Percentiles rank a stretch among this genome's conserved stretches.
phyloP scores from a whole-genome alignment of 2,329 filamentous ascomycete genomes.

The Pseudogymnoascus verrucosus region DNA sequence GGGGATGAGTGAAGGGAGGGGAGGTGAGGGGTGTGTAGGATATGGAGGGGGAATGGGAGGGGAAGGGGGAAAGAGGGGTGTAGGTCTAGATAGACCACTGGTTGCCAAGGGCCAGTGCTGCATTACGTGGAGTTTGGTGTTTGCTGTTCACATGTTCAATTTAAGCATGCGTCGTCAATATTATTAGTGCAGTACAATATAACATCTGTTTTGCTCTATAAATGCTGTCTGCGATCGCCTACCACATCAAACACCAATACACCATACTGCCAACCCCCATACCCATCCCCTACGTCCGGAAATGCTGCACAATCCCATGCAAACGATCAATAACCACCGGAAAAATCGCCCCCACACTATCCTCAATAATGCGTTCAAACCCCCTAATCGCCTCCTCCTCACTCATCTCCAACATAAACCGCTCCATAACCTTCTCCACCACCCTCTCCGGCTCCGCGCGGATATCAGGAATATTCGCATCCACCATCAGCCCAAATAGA shows the following conservation, averaged over 20 bases:
- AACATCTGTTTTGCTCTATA: conserved; percentile 1
- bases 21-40: background rate
- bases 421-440: conserved; percentile 87
- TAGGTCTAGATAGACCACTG: conserved; percentile 3
- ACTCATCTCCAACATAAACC: conserved; percentile 82
- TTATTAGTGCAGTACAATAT: background rate
- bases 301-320: conserved; percentile 88
- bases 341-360: conserved; percentile 81
- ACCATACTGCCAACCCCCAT: background rate
- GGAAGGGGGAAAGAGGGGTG: background rate
- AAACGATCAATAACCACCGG: conserved; percentile 91
- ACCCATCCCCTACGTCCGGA: conserved; percentile 51
- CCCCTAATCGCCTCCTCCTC: conserved; percentile 88
- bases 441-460: conserved; percentile 87
- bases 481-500: conserved; percentile 91
- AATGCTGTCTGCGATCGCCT: background rate
- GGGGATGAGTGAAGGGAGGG: conserved; percentile 14
- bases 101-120: background rate
- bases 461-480: conserved; percentile 95
- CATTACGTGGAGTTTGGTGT: conserved; percentile 1
- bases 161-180: background rate
- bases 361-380: conserved; percentile 83
- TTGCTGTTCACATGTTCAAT: conserved; percentile 1
- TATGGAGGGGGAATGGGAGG: background rate
- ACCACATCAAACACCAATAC: background rate